Evolutionary conservation across 108 stramenopile species (phyloP).

Genomic region (Pseudonitzschia multistriata): DNA sequence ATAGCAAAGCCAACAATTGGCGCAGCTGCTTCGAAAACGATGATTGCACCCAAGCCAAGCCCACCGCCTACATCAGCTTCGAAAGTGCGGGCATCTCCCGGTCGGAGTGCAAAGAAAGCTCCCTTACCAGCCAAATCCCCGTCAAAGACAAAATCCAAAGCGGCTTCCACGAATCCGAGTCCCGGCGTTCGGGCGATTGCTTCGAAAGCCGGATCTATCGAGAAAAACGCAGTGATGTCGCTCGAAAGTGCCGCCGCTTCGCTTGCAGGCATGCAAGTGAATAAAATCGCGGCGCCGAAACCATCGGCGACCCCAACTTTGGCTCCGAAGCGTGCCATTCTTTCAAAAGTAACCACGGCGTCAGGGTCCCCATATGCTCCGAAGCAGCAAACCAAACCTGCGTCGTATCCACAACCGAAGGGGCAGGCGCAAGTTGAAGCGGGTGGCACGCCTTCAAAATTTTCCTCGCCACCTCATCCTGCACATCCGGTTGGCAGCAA

Average conservation of each 20-base stretch:
- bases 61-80: background rate
- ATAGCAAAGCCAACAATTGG: background rate
- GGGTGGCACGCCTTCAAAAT: background rate
- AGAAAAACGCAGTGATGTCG: conserved; percentile 15
- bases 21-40: background rate
- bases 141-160: background rate
- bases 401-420: background rate
- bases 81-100: background rate
- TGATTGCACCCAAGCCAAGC: background rate
- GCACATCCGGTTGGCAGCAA: background rate
- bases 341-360: background rate
- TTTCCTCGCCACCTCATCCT: background rate
- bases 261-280: conserved; percentile 8
- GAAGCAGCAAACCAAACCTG: background rate
- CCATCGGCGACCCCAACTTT: background rate
- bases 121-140: background rate
- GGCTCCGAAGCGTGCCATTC: background rate
- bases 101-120: background rate
- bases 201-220: too few relatives aligned
- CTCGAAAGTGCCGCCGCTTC: conserved; percentile 36
- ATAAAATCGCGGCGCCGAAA: background rate
- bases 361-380: background rate
- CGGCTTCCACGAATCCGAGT: background rate
- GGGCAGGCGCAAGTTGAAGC: background rate
- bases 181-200: background rate